Evolutionary conservation across 2,329 filamentous ascomycete genomes (phyloP).

Genomic region (Epichloe baconii): DNA sequence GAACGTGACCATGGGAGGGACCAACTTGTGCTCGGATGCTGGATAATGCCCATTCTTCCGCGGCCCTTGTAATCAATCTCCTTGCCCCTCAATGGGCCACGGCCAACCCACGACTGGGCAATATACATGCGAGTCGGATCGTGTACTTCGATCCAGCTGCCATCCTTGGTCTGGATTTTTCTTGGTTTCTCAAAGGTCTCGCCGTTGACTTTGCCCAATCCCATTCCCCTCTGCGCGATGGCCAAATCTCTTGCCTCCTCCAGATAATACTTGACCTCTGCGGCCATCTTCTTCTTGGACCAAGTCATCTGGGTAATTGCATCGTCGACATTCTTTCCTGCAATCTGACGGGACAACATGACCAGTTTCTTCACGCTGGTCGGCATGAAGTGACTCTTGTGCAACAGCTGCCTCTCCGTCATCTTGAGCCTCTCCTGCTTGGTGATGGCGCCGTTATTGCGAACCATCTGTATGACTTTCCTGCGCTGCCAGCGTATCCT

Average conservation of each 20-base stretch:
- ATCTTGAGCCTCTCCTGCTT: conserved; percentile 55
- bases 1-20: conserved; percentile 13
- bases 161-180: conserved; percentile 61
- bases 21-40: conserved; percentile 63
- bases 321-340: conserved; percentile 86
- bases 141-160: conserved; percentile 54
- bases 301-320: conserved; percentile 92
- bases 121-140: conserved; percentile 81
- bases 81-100: conserved; percentile 47
- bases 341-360: conserved; percentile 74
- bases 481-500: conserved; percentile 69
- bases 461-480: conserved; percentile 67
- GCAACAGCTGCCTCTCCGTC: conserved; percentile 39
- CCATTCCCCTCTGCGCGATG: conserved; percentile 73
- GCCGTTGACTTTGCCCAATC: conserved; percentile 39
- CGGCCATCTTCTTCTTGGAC: conserved; percentile 83
- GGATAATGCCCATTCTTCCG: conserved; percentile 54
- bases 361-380: conserved; percentile 88
- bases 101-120: conserved; percentile 84
- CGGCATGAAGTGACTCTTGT: conserved; percentile 60
- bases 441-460: conserved; percentile 38
- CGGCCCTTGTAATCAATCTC: conserved; percentile 61
- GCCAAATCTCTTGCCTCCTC: conserved; percentile 73
- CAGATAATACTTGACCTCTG: conserved; percentile 66
- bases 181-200: conserved; percentile 23